Evolutionary conservation across 495 filamentous ascomycete species (phyloP).

Genomic region (Tuber melanosporum): DNA sequence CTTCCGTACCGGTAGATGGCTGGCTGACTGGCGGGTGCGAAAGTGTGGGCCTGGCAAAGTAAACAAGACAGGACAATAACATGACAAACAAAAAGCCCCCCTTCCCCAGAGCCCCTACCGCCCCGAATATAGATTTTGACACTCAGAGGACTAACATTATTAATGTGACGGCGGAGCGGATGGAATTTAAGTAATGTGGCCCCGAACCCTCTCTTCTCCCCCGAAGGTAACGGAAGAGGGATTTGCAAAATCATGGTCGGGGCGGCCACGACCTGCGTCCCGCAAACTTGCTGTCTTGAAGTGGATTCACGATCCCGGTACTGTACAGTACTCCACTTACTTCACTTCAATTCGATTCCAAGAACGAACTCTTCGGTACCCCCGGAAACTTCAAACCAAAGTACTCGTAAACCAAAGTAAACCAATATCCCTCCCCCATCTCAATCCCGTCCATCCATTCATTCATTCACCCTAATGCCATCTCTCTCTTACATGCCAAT

Average conservation of each 20-base stretch:
- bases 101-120: neutral
- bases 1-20: neutral
- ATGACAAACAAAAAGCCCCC: neutral
- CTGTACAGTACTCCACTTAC: no score
- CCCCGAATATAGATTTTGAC: neutral
- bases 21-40: neutral
- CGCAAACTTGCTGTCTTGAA: neutral
- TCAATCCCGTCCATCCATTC: neutral
- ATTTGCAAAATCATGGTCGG: neutral
- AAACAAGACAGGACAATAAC: neutral
- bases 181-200: neutral
- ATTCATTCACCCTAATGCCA: neutral
- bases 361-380: neutral
- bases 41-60: neutral
- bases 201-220: neutral
- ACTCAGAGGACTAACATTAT: no score
- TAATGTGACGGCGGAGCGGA: neutral
- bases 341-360: neutral
- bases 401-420: neutral
- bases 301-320: neutral
- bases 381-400: neutral
- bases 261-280: neutral
- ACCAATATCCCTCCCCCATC: neutral
- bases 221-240: neutral
- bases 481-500: neutral